These are phyloP conservation scores for Saccharomycopsis malanga DNA, from an alignment of 805 yeast genomes.

Conservation along the genomic window DNA sequence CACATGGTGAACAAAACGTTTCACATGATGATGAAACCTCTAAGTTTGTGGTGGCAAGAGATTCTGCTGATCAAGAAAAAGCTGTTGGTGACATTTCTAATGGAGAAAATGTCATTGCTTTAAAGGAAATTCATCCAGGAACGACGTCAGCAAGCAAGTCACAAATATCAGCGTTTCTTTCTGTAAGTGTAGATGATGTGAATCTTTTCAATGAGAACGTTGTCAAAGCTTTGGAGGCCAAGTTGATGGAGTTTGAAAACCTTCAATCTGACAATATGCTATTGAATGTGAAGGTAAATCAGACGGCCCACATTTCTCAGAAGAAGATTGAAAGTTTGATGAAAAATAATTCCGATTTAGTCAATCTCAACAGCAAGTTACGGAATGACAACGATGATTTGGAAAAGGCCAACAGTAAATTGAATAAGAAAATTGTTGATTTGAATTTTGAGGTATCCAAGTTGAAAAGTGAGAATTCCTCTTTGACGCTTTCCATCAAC, in stretches of 20 bases:
- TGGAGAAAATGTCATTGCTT: neutral
- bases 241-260: slow-evolving; percentile 27
- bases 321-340: slow-evolving; percentile 26
- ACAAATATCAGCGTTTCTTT: slow-evolving; percentile 8
- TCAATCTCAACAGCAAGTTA: slow-evolving; percentile 25
- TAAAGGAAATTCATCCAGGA: neutral
- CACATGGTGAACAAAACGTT: no score
- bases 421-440: slow-evolving; percentile 36
- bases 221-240: slow-evolving; percentile 6
- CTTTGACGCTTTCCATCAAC: slow-evolving; percentile 25
- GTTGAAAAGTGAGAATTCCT: slow-evolving; percentile 26
- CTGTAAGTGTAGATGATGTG: slow-evolving; percentile 4
- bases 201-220: neutral
- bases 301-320: slow-evolving; percentile 25
- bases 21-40: no score
- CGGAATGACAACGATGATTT: slow-evolving; percentile 35
- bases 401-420: slow-evolving; percentile 30
- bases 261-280: slow-evolving; percentile 28
- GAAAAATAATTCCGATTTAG: slow-evolving; percentile 22
- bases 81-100: neutral
- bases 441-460: slow-evolving; percentile 32
- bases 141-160: neutral
- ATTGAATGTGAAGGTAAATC: slow-evolving; percentile 29
- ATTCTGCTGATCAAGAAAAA: neutral
- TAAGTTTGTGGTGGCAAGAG: slow-evolving; percentile 6